Evolutionary conservation across 2,329 filamentous ascomycete species (phyloP), one percentile per base, ranked within the genome.

Genomic region (Alternaria gansuensis): DNA sequence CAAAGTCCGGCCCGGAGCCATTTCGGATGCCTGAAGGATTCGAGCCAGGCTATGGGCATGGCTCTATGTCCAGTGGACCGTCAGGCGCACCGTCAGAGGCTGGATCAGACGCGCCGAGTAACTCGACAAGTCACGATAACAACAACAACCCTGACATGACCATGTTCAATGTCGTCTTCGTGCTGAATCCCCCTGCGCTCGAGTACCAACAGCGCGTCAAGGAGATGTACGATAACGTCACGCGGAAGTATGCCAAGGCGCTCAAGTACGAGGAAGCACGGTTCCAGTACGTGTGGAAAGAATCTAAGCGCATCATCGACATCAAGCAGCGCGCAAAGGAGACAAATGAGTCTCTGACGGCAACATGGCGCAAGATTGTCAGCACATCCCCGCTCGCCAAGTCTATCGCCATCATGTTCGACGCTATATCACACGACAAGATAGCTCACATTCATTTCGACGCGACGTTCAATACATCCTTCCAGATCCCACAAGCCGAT

Each of bases 141-240:
- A 83, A 87, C 71, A 69, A 87, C 71, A 69, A 60, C n/a, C 72
- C 72, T 2, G 88, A 91, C 74, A 93, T 98, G 91, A 93, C 89
- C 63, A 98, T 98, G 94, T 99, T 99, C 79, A 96, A 97, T 76
- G 86, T 97, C 10, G 93, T 98, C 24, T 98, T 98, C 76, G 91
- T 97, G 50, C 82, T 97, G 64, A 90, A 92, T 66, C 91, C 93
- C 3, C 89, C 89, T 49, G 87, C 89, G 51, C 83, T 93, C 56
- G 91, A 97, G 72, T 88, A 90, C 65, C 90, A 91, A 56, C 83
- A 82, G 71, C 82, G 86, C 11, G 82, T 96, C 44, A 86, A 90
- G 41, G 91, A 96, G 64, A 88, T 97, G 73, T 97, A 97, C 75
- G 85, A 91, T 53, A 91, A 97, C 75, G 89, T 98, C 37, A 90